Conservation (phyloP, 257 asterid species). For the Jacaranda copaia region DNA sequence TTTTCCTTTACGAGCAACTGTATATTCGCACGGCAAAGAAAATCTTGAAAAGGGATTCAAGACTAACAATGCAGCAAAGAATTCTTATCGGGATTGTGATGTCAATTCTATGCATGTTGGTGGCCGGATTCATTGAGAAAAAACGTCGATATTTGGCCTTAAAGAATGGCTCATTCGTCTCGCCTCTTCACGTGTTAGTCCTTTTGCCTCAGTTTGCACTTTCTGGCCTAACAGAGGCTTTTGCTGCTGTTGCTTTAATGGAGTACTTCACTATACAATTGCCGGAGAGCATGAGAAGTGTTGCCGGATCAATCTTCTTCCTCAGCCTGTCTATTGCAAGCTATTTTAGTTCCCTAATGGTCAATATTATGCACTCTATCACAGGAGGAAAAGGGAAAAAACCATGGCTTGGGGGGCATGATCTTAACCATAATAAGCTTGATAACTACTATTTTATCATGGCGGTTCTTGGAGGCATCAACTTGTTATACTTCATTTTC, state of each 20-base stretch:
- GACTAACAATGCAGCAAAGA: conserved; percentile 50
- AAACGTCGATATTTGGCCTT: conserved; percentile 54
- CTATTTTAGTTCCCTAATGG: conserved; percentile 63
- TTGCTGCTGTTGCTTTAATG: conserved; percentile 68
- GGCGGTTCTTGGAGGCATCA: conserved; percentile 53
- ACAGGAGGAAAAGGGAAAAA: conserved; percentile 43
- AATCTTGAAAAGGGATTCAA: conserved; percentile 43
- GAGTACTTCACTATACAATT: conserved; percentile 62
- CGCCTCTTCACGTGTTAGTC: conserved; percentile 57
- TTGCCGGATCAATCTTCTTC: conserved; percentile 69
- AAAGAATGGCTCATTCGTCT: conserved; percentile 39
- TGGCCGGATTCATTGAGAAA: conserved; percentile 64
- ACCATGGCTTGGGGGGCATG: conserved; percentile 74
- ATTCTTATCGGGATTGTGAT: conserved; percentile 60
- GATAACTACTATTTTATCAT: conserved; percentile 65
- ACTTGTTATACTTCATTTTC: conserved; percentile 58
- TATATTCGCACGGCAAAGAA: conserved; percentile 50
- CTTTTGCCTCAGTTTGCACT: conserved; percentile 71
- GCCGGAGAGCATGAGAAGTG: conserved; percentile 78
- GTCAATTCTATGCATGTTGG: conserved; percentile 66
- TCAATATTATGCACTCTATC: conserved; percentile 47
- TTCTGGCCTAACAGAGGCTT: conserved; percentile 76
- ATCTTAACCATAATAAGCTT: conserved; percentile 68
- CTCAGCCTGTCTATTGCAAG: conserved; percentile 63
- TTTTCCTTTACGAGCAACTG: conserved; percentile 63